Conservation (phyloP, 2,329 filamentous ascomycete species). For the Penicillium sp. region DNA sequence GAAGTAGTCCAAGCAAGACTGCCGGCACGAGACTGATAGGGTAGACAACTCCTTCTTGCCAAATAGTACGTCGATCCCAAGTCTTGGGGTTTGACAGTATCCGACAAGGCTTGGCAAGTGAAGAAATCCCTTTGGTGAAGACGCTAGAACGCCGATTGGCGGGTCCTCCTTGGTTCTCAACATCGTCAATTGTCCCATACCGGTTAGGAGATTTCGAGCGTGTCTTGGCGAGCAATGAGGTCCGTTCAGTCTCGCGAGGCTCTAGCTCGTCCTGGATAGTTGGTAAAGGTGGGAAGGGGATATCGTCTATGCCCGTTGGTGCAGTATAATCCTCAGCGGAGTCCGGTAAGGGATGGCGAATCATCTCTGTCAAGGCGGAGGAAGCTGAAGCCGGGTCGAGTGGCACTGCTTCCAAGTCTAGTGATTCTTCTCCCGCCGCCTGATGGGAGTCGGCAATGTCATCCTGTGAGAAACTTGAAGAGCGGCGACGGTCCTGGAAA, state of each 20-base stretch:
- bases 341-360: slow-evolving; percentile 42
- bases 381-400: slow-evolving; percentile 32
- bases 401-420: slow-evolving; percentile 17
- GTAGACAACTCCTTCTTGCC: slow-evolving; percentile 61
- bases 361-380: slow-evolving; percentile 53
- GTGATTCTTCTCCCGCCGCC: slow-evolving; percentile 8
- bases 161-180: slow-evolving; percentile 28
- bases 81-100: slow-evolving; percentile 59
- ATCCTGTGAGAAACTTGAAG: slow-evolving; percentile 11
- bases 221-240: slow-evolving; percentile 34
- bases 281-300: slow-evolving; percentile 14
- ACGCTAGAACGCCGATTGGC: slow-evolving; percentile 11
- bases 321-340: slow-evolving; percentile 19
- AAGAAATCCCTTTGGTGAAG: slow-evolving; percentile 19
- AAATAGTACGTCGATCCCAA: slow-evolving; percentile 68
- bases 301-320: slow-evolving; percentile 15
- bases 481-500: slow-evolving; percentile 22
- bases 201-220: slow-evolving; percentile 27
- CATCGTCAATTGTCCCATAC: slow-evolving; percentile 34
- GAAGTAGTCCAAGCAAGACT: slow-evolving; percentile 79
- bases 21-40: slow-evolving; percentile 74
- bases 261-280: slow-evolving; percentile 26
- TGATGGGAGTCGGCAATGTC: slow-evolving; percentile 17
- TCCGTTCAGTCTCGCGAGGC: slow-evolving; percentile 34
- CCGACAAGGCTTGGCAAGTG: slow-evolving; percentile 26